Conservation (phyloP, 2,329 filamentous ascomycete species). For the Orbilia brochopaga region DNA sequence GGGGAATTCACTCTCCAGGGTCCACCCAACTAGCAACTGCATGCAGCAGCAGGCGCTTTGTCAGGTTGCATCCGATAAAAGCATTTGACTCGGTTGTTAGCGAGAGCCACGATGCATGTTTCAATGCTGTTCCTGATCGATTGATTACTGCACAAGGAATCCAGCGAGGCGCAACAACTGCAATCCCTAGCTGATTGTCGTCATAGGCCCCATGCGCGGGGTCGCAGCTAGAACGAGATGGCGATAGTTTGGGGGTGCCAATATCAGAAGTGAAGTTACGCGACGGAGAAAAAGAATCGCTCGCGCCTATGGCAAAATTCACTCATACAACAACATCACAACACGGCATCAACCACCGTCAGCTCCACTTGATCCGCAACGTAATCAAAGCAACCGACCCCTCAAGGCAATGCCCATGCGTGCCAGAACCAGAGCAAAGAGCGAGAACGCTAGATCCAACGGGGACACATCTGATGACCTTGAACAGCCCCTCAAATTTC, state of each 20-base stretch:
- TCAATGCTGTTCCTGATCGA: slow-evolving; percentile 5
- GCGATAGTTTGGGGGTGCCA: slow-evolving; percentile 14
- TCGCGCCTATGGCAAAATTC: slow-evolving; percentile 47
- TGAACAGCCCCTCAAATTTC: slow-evolving; percentile 29
- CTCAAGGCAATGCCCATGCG: neutral
- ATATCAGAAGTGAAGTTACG: slow-evolving; percentile 14
- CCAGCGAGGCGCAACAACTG: slow-evolving; percentile 16
- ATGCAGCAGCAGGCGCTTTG: neutral
- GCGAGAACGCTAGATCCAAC: slow-evolving; percentile 16
- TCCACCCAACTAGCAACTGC: slow-evolving; percentile 8
- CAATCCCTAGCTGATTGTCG: slow-evolving; percentile 1
- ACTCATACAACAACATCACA: slow-evolving; percentile 20
- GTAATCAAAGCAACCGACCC: slow-evolving; percentile 14
- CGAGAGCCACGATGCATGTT: slow-evolving; percentile 4
- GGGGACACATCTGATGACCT: slow-evolving; percentile 26
- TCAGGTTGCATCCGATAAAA: slow-evolving; percentile 23
- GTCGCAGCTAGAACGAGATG: slow-evolving; percentile 25
- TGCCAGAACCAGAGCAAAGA: slow-evolving; percentile 12
- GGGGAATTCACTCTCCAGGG: slow-evolving; percentile 12
- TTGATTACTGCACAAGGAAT: neutral
- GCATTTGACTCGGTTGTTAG: slow-evolving; percentile 7
- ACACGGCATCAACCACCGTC: slow-evolving; percentile 3
- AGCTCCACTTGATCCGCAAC: slow-evolving; percentile 24
- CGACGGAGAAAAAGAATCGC: slow-evolving; percentile 1
- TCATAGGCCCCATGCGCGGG: slow-evolving; percentile 22